Evolutionary conservation across 2,329 filamentous ascomycete species (phyloP).

Genomic region (Ophiostoma populinum): DNA sequence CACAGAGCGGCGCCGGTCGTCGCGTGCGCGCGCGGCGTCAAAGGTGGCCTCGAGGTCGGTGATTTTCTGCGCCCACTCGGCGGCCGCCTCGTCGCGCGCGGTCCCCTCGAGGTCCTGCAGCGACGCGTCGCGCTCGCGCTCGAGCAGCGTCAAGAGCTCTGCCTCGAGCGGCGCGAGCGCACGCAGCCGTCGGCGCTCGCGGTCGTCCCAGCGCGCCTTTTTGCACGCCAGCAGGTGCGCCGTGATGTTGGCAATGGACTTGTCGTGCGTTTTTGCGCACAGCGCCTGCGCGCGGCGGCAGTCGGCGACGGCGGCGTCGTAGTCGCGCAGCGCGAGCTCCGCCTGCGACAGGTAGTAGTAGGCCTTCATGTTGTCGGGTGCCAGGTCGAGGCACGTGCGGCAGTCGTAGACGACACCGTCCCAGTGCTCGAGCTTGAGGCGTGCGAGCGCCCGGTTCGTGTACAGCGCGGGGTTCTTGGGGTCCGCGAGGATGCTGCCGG

Average conservation of each 20-base stretch:
- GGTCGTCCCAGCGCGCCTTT: constrained; percentile 68
- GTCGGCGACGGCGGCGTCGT: constrained; percentile 53
- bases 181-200: constrained; percentile 43
- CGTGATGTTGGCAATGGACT: constrained; percentile 54
- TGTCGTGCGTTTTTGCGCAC: constrained; percentile 43
- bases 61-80: constrained; percentile 31
- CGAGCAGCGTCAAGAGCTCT: constrained; percentile 38
- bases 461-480: constrained; percentile 63
- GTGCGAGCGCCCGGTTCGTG: constrained; percentile 75
- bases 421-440: constrained; percentile 58
- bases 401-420: constrained; percentile 65
- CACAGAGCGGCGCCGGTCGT: constrained; percentile 37
- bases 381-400: constrained; percentile 51
- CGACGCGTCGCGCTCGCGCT: constrained; percentile 26
- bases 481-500: constrained; percentile 54
- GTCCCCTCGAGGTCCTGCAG: constrained; percentile 13
- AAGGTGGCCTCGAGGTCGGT: constrained; percentile 29
- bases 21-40: constrained; percentile 28
- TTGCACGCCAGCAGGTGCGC: constrained; percentile 62
- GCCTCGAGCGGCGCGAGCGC: constrained; percentile 39
- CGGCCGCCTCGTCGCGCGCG: constrained; percentile 29
- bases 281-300: constrained; percentile 57
- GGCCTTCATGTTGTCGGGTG: constrained; percentile 57
- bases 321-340: constrained; percentile 54
- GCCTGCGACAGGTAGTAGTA: constrained; percentile 73